Base-by-base conservation (phyloP, 371 early-diverging fungal genomes). In the Nematocida ironsii region DNA sequence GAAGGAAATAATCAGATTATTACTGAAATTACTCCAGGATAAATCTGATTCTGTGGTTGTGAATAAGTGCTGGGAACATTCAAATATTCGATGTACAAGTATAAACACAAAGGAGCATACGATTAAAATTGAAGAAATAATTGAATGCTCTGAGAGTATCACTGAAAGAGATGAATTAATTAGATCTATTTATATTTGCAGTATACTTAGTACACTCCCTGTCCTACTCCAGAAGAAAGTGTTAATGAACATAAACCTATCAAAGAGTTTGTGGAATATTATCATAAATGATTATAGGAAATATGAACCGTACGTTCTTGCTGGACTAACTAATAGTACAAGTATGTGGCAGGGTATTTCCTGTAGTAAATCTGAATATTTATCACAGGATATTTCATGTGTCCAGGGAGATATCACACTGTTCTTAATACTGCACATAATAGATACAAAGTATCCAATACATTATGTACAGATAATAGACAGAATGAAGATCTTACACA, bases 381-480 rank as follows among this genome's bases (percentile, higher is more conserved):
- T 11, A 16, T 5, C 52, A 6, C n/a, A 20, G 57, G 40, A 39
- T 47, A 60, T 78, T 20, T 18, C 48, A 9, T 5, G 11, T 5
- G 27, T 68, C 5, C 40, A 60, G 25, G 69, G 61, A 1, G 69
- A 78, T 5, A 25, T 5, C n/a, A 44, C 55, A 5, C 6, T 78
- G 5, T 78, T 78, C 45, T 6, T 78, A 6, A 9, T 70, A 3
- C 11, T 71, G 47, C 62, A 60, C 6, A 44, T 70, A 60, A 33
- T 78, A 20, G 60, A 57, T 13, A 78, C 67, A 1, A n/a, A 54
- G 48, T 68, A 78, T 44, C 57, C 58, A 33, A 9, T 78, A 62
- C 80, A 78, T 16, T 78, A 78, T 54, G 11, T 78, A 9, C 80
- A 78, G 68, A 52, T 78, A 50, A 20, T 68, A 6, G 71, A 68